Base-by-base conservation (phyloP, 2,329 filamentous ascomycete genomes). In the Aspergillus persii region DNA sequence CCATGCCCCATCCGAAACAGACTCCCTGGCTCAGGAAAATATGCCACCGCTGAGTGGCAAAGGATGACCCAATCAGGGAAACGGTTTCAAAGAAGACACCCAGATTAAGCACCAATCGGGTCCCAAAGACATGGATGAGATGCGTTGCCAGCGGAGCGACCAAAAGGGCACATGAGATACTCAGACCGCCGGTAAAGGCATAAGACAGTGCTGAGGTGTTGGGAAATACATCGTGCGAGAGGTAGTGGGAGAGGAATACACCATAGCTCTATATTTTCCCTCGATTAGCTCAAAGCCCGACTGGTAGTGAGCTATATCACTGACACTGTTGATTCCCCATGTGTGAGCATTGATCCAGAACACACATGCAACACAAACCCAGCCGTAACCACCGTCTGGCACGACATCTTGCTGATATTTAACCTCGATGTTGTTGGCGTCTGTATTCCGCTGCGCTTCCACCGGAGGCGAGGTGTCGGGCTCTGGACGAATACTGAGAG, bases 291-390 rank as follows among this genome's bases (percentile, higher is more conserved):
- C 12, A 41, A 15, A 41, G 36, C 15, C n/a, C 36, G 12, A 41
- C 36, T 41, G 15, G 15, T 15, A 15, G 12, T n/a, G 15, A 15
- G 5, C 7, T 41, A n/a, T n/a, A 41, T 15, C 15, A 41, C 81
- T 58, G 64, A 85, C 83, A 57, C 83, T 86, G 71, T 91, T 92
- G 61, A 92, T 77, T 7, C 89, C 89, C 89, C 89, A 92, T 1
- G 89, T 91, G 69, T 91, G 88, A 7, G 82, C 85, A 69, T 89
- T 90, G 58, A 89, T 82, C 61, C 85, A 72, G 53, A 82, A 80
- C 61, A 82, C 77, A 44, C 79, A 80, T 2, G 77, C 67, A n/a
- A 85, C 81, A 56, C 86, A 85, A 26, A 86, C 80, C 84, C 85
- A 87, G 60, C 85, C 84, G 74, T 86, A 87, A 26, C 85, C 84